Percentiles rank a stretch among this genome's conserved stretches.
These are phyloP conservation scores for Daldinia sp. DNA, from an alignment of 2,329 filamentous ascomycete genomes.

Conservation along the genomic window DNA sequence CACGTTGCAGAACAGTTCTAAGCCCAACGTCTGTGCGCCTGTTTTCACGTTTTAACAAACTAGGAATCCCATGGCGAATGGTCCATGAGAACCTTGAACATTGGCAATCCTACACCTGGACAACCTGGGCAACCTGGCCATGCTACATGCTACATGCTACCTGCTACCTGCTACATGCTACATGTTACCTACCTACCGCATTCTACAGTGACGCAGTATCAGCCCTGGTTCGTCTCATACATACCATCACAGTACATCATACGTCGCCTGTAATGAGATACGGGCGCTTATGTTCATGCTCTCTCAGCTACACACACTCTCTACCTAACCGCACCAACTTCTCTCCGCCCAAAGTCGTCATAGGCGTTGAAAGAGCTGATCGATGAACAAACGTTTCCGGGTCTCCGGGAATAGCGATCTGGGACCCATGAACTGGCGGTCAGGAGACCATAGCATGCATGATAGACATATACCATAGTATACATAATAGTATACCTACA, in stretches of 20 bases:
- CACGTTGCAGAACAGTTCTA: slow-evolving; percentile 28
- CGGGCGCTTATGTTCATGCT: slow-evolving; percentile 10
- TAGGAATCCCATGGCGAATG: slow-evolving; percentile 24
- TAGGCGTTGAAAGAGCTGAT: slow-evolving; percentile 8
- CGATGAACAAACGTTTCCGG: slow-evolving; percentile 37
- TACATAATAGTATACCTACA: too few species aligned
- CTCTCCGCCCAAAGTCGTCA: slow-evolving; percentile 20
- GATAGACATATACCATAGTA: slow-evolving; percentile 31
- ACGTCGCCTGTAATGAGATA: slow-evolving; percentile 40
- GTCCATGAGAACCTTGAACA: too few species aligned
- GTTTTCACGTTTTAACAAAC: slow-evolving; percentile 35
- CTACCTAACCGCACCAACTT: neutral
- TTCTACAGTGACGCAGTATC: too few species aligned
- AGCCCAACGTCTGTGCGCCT: slow-evolving; percentile 46
- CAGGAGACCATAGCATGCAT: slow-evolving; percentile 50
- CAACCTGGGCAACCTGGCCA: too few species aligned
- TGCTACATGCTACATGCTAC: neutral
- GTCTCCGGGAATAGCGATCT: slow-evolving; percentile 43
- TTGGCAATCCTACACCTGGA: too few species aligned
- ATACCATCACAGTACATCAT: slow-evolving; percentile 32
- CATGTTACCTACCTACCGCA: neutral
- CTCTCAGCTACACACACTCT: slow-evolving; percentile 6
- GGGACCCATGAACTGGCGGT: slow-evolving; percentile 59
- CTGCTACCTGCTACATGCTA: neutral
- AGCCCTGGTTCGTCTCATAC: slow-evolving; percentile 35